phyloP scores from a whole-genome alignment of 768 basidiomycete genomes.

The Amanita fuliginea region DNA sequence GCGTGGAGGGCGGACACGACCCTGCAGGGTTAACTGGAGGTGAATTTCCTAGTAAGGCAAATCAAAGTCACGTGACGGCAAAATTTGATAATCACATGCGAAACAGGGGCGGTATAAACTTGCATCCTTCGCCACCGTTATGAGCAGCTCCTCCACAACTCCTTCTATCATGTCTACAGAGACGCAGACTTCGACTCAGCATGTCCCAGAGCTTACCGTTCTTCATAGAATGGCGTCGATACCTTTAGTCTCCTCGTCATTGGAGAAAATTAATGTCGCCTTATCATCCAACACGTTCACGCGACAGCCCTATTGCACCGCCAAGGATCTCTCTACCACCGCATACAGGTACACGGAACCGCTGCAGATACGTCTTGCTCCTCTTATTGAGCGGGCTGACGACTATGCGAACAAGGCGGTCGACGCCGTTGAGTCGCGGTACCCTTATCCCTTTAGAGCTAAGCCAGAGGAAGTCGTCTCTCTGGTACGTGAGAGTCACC shows the following conservation, averaged over 20 bases:
- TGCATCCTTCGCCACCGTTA: not conserved
- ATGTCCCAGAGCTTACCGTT: conserved; percentile 45
- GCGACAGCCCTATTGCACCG: conserved; percentile 52
- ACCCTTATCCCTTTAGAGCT: conserved; percentile 67
- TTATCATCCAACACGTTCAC: conserved; percentile 52
- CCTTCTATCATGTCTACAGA: conserved; percentile 9
- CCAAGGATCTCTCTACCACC: conserved; percentile 45
- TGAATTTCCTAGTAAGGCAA: not conserved
- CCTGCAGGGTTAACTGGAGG: too few species aligned
- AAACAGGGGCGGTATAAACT: conserved; percentile 5
- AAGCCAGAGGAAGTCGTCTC: conserved; percentile 61
- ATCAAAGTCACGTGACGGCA: not conserved
- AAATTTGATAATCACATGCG: conserved; percentile 5
- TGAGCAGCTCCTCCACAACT: not conserved
- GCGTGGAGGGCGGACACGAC: too few species aligned
- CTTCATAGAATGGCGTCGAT: conserved; percentile 59
- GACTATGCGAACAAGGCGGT: conserved; percentile 64
- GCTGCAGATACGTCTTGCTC: conserved; percentile 52
- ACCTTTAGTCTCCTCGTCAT: conserved; percentile 56
- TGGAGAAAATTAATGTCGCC: conserved; percentile 47
- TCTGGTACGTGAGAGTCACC: conserved; percentile 45
- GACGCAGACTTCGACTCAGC: conserved; percentile 12
- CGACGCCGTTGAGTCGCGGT: conserved; percentile 61
- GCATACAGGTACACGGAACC: conserved; percentile 59
- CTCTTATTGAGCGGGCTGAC: conserved; percentile 53